Conservation (phyloP, 2,329 filamentous ascomycete genomes). For the Colletotrichum destructivum region DNA sequence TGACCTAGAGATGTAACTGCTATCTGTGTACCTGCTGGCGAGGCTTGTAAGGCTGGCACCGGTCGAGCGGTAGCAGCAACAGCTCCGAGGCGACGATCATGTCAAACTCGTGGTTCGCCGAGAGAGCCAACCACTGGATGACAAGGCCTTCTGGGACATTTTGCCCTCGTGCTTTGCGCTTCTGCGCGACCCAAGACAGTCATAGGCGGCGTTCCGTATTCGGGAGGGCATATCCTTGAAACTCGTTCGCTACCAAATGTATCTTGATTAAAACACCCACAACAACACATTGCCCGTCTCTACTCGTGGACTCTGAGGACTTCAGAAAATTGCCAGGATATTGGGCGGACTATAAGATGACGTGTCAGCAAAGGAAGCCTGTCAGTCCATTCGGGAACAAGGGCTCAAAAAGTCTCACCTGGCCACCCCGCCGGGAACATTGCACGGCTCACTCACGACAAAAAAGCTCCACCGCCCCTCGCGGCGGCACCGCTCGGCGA, state of each 20-base stretch:
- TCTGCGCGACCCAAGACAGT: not conserved
- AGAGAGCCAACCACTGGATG: not conserved
- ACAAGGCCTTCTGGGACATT: not conserved
- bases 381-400: not conserved
- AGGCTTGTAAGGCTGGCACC: not conserved
- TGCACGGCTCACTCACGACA: slow-evolving; percentile 54
- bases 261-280: too few species aligned
- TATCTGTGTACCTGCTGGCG: slow-evolving; percentile 8
- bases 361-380: slow-evolving; percentile 2
- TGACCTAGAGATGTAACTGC: slow-evolving; percentile 11
- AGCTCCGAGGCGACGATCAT: not conserved
- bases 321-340: slow-evolving; percentile 54
- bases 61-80: not conserved
- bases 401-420: slow-evolving; percentile 42
- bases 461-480: slow-evolving; percentile 56
- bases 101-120: too few species aligned
- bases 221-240: too few species aligned
- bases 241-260: not conserved
- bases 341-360: slow-evolving; percentile 51
- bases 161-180: not conserved
- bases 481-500: slow-evolving; percentile 53
- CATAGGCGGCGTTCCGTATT: not conserved
- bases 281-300: not conserved
- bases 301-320: not conserved
- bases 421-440: slow-evolving; percentile 49